These are phyloP conservation scores for Candida albicans DNA, from an alignment of 1,139 yeast genomes.

Conservation along the genomic window DNA sequence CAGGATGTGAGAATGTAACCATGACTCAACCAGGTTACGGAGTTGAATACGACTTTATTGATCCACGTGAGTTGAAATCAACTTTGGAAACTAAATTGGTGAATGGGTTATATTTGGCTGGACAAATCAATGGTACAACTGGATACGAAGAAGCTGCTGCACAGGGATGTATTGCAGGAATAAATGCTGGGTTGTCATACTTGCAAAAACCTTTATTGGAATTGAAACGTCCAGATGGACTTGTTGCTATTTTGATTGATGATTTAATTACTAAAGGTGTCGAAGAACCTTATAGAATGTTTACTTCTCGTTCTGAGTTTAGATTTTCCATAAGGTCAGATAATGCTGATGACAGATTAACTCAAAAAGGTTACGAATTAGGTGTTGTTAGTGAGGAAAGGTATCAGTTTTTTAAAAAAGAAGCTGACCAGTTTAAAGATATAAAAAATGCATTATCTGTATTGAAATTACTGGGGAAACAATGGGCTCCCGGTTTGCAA, in stretches of 20 bases:
- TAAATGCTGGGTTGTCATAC: constrained; percentile 73
- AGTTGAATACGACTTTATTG: constrained; percentile 94
- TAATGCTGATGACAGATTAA: constrained; percentile 86
- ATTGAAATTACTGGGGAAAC: constrained; percentile 50
- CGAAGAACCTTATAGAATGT: constrained; percentile 97
- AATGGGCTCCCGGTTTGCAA: constrained; percentile 59
- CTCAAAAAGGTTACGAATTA: constrained; percentile 60
- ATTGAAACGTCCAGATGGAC: constrained; percentile 78
- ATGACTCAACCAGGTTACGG: constrained; percentile 98
- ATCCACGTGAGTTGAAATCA: constrained; percentile 79
- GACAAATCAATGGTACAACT: constrained; percentile 98
- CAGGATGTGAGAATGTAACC: constrained; percentile 83
- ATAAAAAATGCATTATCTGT: constrained; percentile 48
- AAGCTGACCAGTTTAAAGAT: constrained; percentile 45
- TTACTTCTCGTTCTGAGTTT: constrained; percentile 93
- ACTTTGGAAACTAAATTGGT: constrained; percentile 83
- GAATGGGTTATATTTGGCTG: constrained; percentile 82
- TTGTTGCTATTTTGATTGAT: constrained; percentile 88
- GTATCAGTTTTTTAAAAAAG: constrained; percentile 49
- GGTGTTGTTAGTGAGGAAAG: constrained; percentile 72
- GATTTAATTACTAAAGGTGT: constrained; percentile 95
- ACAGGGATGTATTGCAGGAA: constrained; percentile 94
- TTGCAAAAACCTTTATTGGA: constrained; percentile 47
- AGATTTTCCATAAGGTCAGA: constrained; percentile 88
- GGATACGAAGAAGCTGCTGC: constrained; percentile 99